Percentiles rank a stretch among this genome's conserved stretches.
Conservation (phyloP, 352 stramenopile genomes). For the Globisporangium nunn region DNA sequence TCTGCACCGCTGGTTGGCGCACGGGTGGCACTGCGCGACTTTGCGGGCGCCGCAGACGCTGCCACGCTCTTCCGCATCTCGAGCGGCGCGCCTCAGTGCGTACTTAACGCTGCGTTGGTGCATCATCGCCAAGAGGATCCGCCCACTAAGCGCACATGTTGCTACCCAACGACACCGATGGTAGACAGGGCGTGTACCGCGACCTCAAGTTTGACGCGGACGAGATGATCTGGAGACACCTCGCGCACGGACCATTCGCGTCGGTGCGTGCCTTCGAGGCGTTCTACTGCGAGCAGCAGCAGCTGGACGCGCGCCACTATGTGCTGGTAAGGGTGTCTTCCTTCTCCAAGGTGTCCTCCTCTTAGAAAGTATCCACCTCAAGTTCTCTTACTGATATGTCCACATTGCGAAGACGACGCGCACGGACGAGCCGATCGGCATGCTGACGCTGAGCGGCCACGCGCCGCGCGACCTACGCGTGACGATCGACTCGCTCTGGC, state of each 20-base stretch:
- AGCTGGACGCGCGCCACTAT: slow-evolving; percentile 41
- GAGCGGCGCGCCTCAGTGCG: slow-evolving; percentile 30
- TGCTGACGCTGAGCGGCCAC: slow-evolving; percentile 69
- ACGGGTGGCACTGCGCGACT: slow-evolving; percentile 41
- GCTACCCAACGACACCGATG: no score
- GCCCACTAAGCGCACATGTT: not conserved
- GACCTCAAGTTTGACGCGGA: slow-evolving; percentile 58
- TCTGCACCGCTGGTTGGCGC: slow-evolving; percentile 31
- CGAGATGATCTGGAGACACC: slow-evolving; percentile 73
- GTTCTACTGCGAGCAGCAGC: slow-evolving; percentile 25
- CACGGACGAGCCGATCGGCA: slow-evolving; percentile 50
- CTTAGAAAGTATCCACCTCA: not conserved
- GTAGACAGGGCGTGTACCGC: slow-evolving; percentile 51
- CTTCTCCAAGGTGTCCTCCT: not conserved
- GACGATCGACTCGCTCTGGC: slow-evolving; percentile 75
- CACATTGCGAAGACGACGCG: slow-evolving; percentile 24
- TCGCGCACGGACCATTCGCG: slow-evolving; percentile 55
- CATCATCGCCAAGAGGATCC: not conserved
- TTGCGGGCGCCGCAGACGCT: slow-evolving; percentile 21
- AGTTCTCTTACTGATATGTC: not conserved
- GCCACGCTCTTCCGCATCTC: slow-evolving; percentile 40
- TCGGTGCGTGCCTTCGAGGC: slow-evolving; percentile 25
- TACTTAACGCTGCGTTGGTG: not conserved
- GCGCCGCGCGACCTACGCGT: slow-evolving; percentile 74
- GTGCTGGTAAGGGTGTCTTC: slow-evolving; percentile 27